These are phyloP conservation scores for Kappamyces sp. DNA, from an alignment of 192 early-diverging fungal genomes.

Conservation along the genomic window DNA sequence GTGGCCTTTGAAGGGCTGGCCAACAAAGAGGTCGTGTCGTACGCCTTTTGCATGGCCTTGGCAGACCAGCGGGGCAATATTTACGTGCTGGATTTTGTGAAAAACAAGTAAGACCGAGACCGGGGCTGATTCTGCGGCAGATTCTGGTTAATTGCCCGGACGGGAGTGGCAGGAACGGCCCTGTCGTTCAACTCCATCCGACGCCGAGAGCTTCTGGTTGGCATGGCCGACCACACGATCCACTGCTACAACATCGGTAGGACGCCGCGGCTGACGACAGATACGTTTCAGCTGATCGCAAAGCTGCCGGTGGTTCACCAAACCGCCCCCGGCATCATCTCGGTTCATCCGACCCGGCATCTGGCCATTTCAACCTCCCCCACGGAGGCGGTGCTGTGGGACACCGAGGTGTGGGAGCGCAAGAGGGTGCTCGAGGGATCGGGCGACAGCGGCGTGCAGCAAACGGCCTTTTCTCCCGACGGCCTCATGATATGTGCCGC, in stretches of 20 bases:
- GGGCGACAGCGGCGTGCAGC: conserved; percentile 27
- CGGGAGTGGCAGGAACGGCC: conserved; percentile 37
- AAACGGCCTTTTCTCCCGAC: conserved; percentile 29
- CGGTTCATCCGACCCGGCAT: conserved; percentile 34
- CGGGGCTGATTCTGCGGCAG: conserved; percentile 19
- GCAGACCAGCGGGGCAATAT: conserved; percentile 45
- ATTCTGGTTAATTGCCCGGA: conserved; percentile 37
- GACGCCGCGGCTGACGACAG: conserved; percentile 12
- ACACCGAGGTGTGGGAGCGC: conserved; percentile 45
- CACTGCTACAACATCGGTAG: conserved; percentile 52
- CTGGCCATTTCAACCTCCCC: conserved; percentile 29
- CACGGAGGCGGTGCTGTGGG: conserved; percentile 44
- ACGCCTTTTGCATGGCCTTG: conserved; percentile 26
- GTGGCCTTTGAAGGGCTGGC: neutral
- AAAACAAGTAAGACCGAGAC: conserved; percentile 36
- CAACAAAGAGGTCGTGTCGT: conserved; percentile 5
- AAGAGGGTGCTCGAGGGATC: conserved; percentile 35
- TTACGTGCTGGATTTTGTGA: conserved; percentile 36
- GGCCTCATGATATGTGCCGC: conserved; percentile 35
- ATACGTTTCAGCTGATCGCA: conserved; percentile 37
- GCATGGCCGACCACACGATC: conserved; percentile 36
- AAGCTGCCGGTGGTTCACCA: conserved; percentile 38
- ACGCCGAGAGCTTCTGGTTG: conserved; percentile 39
- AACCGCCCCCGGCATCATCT: conserved; percentile 19
- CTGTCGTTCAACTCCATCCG: conserved; percentile 39